A percentile compares a stretch with the other conserved stretches of the same genome.
Conservation (phyloP, 768 basidiomycete species). For the Agrocybe praecox region DNA sequence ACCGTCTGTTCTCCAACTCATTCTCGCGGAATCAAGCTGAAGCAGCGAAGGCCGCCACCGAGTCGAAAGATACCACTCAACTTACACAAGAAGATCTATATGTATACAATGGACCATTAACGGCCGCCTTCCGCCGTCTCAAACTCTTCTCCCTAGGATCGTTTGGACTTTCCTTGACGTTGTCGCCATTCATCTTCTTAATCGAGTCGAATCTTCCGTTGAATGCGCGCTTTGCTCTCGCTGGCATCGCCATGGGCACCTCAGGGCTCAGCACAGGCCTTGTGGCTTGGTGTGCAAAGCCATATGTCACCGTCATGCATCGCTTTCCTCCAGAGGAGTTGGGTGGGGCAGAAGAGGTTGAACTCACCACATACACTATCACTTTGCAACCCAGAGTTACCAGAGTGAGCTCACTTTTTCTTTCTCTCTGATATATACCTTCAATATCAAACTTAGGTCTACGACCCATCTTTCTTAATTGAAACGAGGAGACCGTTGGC, state of each 20-base stretch:
- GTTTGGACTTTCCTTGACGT: constrained; percentile 62
- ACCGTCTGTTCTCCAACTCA: constrained; percentile 11
- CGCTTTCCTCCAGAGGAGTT: constrained; percentile 46
- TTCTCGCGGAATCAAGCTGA: constrained; percentile 12
- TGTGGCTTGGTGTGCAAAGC: constrained; percentile 69
- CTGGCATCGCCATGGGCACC: constrained; percentile 69
- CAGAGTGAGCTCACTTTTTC: constrained; percentile 38
- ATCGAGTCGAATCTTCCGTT: constrained; percentile 78
- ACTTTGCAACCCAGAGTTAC: constrained; percentile 63
- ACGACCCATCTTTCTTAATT: constrained; percentile 72
- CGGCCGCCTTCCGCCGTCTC: constrained; percentile 71
- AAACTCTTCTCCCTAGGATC: constrained; percentile 87
- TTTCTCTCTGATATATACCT: not conserved
- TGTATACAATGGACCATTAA: constrained; percentile 73
- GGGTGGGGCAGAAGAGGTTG: constrained; percentile 53
- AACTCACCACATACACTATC: constrained; percentile 71
- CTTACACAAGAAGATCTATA: constrained; percentile 25
- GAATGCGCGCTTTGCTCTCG: constrained; percentile 68
- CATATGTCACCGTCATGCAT: constrained; percentile 72
- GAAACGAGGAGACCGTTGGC: constrained; percentile 72
- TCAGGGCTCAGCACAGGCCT: constrained; percentile 75
- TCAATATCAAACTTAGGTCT: constrained; percentile 41
- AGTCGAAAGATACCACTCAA: constrained; percentile 14
- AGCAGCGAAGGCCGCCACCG: constrained; percentile 3
- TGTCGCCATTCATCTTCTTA: constrained; percentile 82